Percentiles rank a stretch among this genome's conserved stretches.
These are phyloP conservation scores for Flammula alnicola DNA, from an alignment of 1,284 basidiomycete species.

Conservation along the genomic window DNA sequence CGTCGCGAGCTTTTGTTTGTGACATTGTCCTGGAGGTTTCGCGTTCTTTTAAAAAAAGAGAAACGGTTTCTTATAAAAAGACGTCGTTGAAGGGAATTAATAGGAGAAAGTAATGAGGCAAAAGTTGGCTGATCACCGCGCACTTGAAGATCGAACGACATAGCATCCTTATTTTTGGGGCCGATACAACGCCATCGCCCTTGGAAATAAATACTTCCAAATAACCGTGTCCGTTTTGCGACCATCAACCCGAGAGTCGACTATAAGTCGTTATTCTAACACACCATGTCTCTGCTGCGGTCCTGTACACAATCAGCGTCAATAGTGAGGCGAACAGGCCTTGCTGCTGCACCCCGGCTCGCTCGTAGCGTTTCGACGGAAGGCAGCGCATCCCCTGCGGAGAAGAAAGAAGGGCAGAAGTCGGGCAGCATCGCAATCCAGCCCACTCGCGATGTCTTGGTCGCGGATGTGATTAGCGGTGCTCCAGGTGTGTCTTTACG, in stretches of 20 bases:
- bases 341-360: slow-evolving; percentile 11
- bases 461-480: slow-evolving; percentile 79
- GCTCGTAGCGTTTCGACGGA: slow-evolving; percentile 21
- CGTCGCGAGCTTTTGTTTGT: slow-evolving; percentile 54
- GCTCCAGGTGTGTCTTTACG: slow-evolving; percentile 65
- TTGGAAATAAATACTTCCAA: slow-evolving; percentile 14
- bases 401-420: slow-evolving; percentile 19
- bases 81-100: too few relatives aligned
- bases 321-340: slow-evolving; percentile 14
- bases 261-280: neutral
- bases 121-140: slow-evolving; percentile 1
- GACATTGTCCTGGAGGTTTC: too few relatives aligned
- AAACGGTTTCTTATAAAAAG: too few relatives aligned
- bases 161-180: too few relatives aligned
- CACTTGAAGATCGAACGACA: slow-evolving; percentile 34
- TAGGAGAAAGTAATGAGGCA: too few relatives aligned
- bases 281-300: slow-evolving; percentile 29
- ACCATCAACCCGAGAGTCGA: neutral
- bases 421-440: slow-evolving; percentile 29
- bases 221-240: neutral
- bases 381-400: slow-evolving; percentile 6
- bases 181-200: slow-evolving; percentile 1
- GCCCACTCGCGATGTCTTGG: slow-evolving; percentile 61
- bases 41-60: too few relatives aligned
- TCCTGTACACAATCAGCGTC: slow-evolving; percentile 19